Evolutionary conservation across 345 rosid species (phyloP).

Genomic region (Erodium maritimum): DNA sequence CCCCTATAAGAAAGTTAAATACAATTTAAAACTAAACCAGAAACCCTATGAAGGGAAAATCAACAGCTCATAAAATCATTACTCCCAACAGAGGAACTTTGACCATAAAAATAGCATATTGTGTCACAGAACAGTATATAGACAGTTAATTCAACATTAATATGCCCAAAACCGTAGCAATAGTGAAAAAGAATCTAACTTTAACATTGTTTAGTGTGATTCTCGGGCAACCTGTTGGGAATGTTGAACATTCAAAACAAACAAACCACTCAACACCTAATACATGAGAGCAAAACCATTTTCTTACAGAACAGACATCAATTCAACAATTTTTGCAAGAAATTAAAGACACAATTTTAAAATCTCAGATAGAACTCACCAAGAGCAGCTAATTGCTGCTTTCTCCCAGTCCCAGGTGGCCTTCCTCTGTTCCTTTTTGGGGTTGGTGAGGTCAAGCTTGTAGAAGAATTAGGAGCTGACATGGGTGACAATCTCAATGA

Average conservation of each 20-base stretch:
- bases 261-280: background rate
- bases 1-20: slow-evolving; percentile 42
- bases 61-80: too few species aligned
- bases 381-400: slow-evolving; percentile 76
- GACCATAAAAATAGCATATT: too few species aligned
- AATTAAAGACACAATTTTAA: slow-evolving; percentile 2
- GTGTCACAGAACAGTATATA: too few species aligned
- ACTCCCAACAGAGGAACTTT: too few species aligned
- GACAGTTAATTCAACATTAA: too few species aligned
- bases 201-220: too few species aligned
- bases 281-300: background rate
- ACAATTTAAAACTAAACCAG: background rate
- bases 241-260: background rate
- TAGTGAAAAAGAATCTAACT: background rate
- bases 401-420: slow-evolving; percentile 97
- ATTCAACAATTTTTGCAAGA: background rate
- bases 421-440: slow-evolving; percentile 64
- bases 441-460: slow-evolving; percentile 40
- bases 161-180: too few species aligned
- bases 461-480: slow-evolving; percentile 47
- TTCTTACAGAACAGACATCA: background rate
- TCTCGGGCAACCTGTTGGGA: background rate
- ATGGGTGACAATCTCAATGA: slow-evolving; percentile 71
- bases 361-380: slow-evolving; percentile 37
- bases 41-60: background rate